These are phyloP conservation scores for Solanum chmielewskii DNA, from an alignment of 257 asterid genomes.

Conservation along the genomic window DNA sequence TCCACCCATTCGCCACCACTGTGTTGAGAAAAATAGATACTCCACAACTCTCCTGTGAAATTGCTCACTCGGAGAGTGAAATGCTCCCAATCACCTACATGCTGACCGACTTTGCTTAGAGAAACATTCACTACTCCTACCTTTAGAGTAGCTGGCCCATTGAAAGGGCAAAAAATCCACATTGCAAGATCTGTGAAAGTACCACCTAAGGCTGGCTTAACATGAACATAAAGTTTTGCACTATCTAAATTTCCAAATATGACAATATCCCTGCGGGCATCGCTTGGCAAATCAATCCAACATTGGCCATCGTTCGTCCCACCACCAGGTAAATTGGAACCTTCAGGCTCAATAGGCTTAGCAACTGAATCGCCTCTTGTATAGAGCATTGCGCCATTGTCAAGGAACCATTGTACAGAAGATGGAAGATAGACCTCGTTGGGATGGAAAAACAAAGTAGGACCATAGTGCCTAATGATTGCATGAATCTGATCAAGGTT, in stretches of 20 bases:
- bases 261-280: conserved; percentile 26
- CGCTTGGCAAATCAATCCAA: conserved; percentile 79
- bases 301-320: conserved; percentile 65
- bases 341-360: conserved; percentile 44
- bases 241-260: conserved; percentile 64
- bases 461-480: conserved; percentile 66
- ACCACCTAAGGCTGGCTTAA: conserved; percentile 86
- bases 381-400: conserved; percentile 59
- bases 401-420: conserved; percentile 82
- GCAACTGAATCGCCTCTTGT: conserved; percentile 18
- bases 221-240: conserved; percentile 69
- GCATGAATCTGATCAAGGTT: conserved; percentile 64
- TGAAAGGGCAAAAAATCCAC: conserved; percentile 92
- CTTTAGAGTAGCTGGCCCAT: conserved; percentile 75
- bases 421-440: conserved; percentile 70
- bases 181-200: conserved; percentile 74
- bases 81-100: conserved; percentile 98
- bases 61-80: conserved; percentile 83
- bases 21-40: conserved; percentile 84
- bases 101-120: conserved; percentile 69
- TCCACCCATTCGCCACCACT: conserved; percentile 95
- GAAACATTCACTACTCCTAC: conserved; percentile 47
- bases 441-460: conserved; percentile 77
- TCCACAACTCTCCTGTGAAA: conserved; percentile 80
- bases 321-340: conserved; percentile 68